Base-by-base conservation (phyloP, 2,329 filamentous ascomycete species). In the Epichloe brachyelytri region DNA sequence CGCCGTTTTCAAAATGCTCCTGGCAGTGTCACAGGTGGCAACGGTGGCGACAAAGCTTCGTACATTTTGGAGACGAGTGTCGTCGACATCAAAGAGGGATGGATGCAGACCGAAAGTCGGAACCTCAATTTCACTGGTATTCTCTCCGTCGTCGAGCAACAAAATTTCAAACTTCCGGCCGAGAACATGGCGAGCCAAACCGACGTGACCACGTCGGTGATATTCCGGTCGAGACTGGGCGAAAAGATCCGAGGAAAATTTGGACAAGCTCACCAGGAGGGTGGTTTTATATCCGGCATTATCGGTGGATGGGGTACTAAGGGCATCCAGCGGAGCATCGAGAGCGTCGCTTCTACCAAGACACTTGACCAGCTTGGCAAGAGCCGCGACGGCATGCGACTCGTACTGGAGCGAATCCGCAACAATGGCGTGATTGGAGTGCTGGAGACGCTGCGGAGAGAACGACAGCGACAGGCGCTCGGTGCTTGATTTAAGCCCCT, bases 61-160 rank as follows among this genome's bases (percentile, higher is more conserved):
- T 93, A 87, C 64, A 86, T 93, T 51, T 78, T 93, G 39, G 87
- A 93, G 69, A 86, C 79, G 33, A 88, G 83, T 58, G 77, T 87
- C 8, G 82, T 93, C 26, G 86, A 91, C 65, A 80, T 89, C 55
- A 82, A 80, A 54, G 80, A 89, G 62, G 86, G 86, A 44, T 88
- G 84, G 80, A 90, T 93, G 85, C 77, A 79, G 63, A 88, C 85
- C 0, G 86, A 91, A 69, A 87, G 82, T 60, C 77, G 80, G 56
- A 93, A 93, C 60, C 73, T 93, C 49, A 88, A 91, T 67, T 91
- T 85, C 68, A 87, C 86, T 5, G 85, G 86, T 53, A 83, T 93
- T 17, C 69, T 93, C 39, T 86, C 82, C 46, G 86, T 93, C 12
- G 74, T 89, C 19, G 87, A 93, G 69, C 75, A 80, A 58, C 87